Evolutionary conservation across 371 early-diverging fungal species (phyloP).

Genomic region (Mucor racemosus): DNA sequence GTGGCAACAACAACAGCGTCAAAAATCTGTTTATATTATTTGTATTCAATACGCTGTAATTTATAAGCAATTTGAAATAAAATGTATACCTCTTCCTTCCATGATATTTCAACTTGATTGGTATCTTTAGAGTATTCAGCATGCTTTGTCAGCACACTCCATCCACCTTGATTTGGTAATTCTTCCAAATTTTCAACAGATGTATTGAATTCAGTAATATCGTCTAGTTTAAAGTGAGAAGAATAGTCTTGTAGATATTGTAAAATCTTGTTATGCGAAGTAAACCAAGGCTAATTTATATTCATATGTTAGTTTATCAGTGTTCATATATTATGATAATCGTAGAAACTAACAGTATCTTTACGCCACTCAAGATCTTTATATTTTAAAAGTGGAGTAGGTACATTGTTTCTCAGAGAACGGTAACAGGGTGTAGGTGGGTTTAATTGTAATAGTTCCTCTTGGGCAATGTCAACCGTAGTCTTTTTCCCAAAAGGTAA

Average conservation of each 20-base stretch:
- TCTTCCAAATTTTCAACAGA: constrained; percentile 34
- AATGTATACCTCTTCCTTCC: constrained; percentile 29
- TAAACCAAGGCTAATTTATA: constrained; percentile 31
- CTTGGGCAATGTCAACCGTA: background rate
- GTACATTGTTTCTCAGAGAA: constrained; percentile 34
- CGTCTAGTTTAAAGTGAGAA: constrained; percentile 24
- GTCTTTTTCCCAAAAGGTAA: background rate
- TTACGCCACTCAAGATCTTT: constrained; percentile 25
- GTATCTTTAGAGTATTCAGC: background rate
- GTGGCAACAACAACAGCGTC: constrained; percentile 67
- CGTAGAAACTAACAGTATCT: constrained; percentile 19
- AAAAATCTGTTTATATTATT: constrained; percentile 7
- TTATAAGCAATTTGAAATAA: too few relatives aligned
- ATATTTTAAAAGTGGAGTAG: constrained; percentile 31
- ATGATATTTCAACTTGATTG: constrained; percentile 9
- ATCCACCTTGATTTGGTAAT: constrained; percentile 17
- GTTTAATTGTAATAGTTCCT: constrained; percentile 18
- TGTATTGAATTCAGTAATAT: constrained; percentile 36
- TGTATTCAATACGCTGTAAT: too few relatives aligned
- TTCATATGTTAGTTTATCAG: constrained; percentile 12
- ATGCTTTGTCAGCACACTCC: constrained; percentile 27
- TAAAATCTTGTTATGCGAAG: constrained; percentile 32
- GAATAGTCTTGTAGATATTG: constrained; percentile 40
- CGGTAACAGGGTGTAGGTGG: constrained; percentile 27
- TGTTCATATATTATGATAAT: background rate